phyloP scores from a whole-genome alignment of 495 filamentous ascomycete genomes.

The Podospora fimiseda region DNA sequence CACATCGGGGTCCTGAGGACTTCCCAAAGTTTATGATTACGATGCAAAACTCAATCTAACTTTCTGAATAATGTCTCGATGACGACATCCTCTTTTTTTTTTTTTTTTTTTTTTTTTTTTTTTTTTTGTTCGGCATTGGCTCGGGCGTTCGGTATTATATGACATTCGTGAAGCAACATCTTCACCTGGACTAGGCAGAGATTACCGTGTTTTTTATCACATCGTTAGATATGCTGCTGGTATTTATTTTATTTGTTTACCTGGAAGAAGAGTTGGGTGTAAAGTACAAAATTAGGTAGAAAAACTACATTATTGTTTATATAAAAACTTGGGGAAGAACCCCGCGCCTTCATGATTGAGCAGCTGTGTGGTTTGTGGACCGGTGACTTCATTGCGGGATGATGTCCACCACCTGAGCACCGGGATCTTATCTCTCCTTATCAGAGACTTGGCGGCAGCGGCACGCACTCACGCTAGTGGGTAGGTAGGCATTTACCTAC shows the following conservation, averaged over 20 bases:
- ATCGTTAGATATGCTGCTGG: neutral
- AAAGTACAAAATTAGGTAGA: neutral
- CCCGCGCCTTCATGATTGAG: too few relatives aligned
- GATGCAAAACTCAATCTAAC: constrained; percentile 19
- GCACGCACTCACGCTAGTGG: too few relatives aligned
- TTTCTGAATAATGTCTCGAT: constrained; percentile 30
- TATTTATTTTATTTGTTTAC: neutral
- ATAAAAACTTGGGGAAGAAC: too few relatives aligned
- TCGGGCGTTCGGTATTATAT: constrained; percentile 32
- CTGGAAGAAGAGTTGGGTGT: neutral
- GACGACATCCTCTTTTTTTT: too few relatives aligned
- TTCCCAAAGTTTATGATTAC: constrained; percentile 14
- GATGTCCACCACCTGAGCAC: too few relatives aligned
- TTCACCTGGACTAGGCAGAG: neutral
- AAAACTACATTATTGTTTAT: neutral
- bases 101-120: constrained; percentile 19
- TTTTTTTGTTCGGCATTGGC: constrained; percentile 32
- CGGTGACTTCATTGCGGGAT: too few relatives aligned
- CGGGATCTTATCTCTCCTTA: too few relatives aligned
- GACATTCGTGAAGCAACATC: neutral
- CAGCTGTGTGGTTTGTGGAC: too few relatives aligned
- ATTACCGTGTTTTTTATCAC: neutral
- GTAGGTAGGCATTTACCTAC: too few relatives aligned
- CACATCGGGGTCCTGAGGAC: constrained; percentile 25
- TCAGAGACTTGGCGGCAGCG: too few relatives aligned